phyloP scores from a whole-genome alignment of 192 early-diverging fungal genomes.

The Paraglomus brasilianum region DNA sequence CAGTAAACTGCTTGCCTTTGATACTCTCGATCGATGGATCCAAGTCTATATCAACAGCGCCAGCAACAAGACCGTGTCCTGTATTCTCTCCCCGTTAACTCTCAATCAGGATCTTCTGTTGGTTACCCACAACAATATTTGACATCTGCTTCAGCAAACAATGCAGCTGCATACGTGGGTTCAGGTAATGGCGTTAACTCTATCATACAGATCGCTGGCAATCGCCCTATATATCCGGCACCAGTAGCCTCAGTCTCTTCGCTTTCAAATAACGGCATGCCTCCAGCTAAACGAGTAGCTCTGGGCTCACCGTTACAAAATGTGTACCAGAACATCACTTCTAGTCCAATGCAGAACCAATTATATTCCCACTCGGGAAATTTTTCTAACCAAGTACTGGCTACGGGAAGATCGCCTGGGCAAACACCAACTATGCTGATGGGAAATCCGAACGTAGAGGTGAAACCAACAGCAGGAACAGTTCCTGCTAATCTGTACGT shows the following conservation, averaged over 20 bases:
- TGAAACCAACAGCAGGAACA: too few relatives aligned
- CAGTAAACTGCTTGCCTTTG: too few relatives aligned
- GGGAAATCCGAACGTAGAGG: slow-evolving; percentile 14
- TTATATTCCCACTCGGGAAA: background rate
- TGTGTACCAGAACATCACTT: slow-evolving; percentile 17
- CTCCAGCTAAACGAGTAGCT: slow-evolving; percentile 26
- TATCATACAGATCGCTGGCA: slow-evolving; percentile 18
- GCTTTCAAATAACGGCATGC: slow-evolving; percentile 25
- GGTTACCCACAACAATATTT: slow-evolving; percentile 20
- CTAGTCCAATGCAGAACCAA: slow-evolving; percentile 19
- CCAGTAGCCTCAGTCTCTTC: slow-evolving; percentile 16
- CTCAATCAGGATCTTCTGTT: slow-evolving; percentile 5
- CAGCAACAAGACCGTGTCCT: background rate
- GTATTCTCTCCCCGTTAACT: slow-evolving; percentile 6
- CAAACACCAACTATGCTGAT: slow-evolving; percentile 1
- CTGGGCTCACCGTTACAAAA: background rate
- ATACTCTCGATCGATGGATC: slow-evolving; percentile 34
- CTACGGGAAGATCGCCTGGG: slow-evolving; percentile 13
- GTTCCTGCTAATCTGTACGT: slow-evolving; percentile 22
- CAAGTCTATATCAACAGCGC: slow-evolving; percentile 25
- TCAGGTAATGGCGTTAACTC: slow-evolving; percentile 2
- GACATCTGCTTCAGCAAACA: background rate
- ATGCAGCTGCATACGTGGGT: background rate
- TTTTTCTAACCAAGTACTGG: background rate
- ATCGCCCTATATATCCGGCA: slow-evolving; percentile 11